Evolutionary conservation across 139 green algal species (phyloP).

Genomic region (Auxenochlorella pyrenoidosa): DNA sequence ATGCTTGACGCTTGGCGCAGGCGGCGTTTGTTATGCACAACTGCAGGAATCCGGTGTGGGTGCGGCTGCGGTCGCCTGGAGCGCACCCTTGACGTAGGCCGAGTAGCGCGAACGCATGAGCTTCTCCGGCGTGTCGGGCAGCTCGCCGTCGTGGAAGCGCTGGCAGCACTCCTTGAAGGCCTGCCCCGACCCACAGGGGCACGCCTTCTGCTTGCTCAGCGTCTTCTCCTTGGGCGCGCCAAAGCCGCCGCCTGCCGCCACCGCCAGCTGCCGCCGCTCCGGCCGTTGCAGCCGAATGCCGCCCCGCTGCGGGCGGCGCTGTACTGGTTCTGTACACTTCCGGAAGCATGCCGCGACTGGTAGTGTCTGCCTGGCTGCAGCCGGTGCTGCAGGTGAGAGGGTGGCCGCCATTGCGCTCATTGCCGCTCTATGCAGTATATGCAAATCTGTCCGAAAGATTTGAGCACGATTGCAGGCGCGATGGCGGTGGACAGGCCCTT

Average conservation of each 20-base stretch:
- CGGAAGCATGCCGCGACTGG: background rate
- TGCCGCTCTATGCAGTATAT: too few species aligned
- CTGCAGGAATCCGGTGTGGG: too few species aligned
- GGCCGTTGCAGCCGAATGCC: background rate
- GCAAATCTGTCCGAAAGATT: too few species aligned
- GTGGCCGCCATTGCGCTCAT: too few species aligned
- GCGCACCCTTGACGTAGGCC: slow-evolving; percentile 44
- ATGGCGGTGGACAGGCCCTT: too few species aligned
- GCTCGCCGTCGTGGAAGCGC: slow-evolving; percentile 37
- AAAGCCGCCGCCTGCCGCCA: slow-evolving; percentile 15
- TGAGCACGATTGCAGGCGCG: too few species aligned
- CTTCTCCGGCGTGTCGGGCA: slow-evolving; percentile 42
- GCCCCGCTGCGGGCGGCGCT: background rate
- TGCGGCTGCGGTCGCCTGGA: too few species aligned
- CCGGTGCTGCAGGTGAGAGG: background rate
- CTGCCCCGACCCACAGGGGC: slow-evolving; percentile 40
- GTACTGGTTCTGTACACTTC: background rate
- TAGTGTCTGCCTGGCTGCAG: background rate
- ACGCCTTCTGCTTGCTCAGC: slow-evolving; percentile 32
- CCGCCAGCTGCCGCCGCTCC: background rate
- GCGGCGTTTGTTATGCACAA: background rate
- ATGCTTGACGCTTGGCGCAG: too few species aligned
- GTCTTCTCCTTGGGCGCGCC: slow-evolving; percentile 9
- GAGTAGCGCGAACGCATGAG: slow-evolving; percentile 50
- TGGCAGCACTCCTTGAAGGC: slow-evolving; percentile 54